Evolutionary conservation across 495 filamentous ascomycete genomes (phyloP), one percentile per base, ranked within the genome.

Genomic region (Talaromyces borbonicus): DNA sequence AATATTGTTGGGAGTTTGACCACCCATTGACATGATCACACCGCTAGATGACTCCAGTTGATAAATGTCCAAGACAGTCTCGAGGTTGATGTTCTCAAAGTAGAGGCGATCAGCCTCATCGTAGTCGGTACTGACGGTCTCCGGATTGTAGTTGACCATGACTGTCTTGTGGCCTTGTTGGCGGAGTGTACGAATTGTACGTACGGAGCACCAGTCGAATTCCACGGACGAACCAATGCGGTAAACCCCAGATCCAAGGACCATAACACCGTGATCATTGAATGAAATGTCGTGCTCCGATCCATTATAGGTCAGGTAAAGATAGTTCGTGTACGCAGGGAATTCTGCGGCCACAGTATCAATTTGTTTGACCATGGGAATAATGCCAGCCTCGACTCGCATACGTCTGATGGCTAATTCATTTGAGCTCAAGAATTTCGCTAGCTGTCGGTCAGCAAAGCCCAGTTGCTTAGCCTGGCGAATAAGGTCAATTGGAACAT

Each of bases 191-290:
- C 92, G 83, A 47, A 98, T 90, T 4, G 90, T 87, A 43, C 90
- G 76, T 26, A 98, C 92, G n/a, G 92, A 94, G 61, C 92, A 98
- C 92, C 92, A 98, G 62, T 98, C 92, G 60, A 98, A 98, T 59
- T 98, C 92, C 43, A 98, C 92, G 0, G 90, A 95, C 1, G 90
- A 95, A 37, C 92, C 92, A 54, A 98, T 98, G 52, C 92, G 79
- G 69, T 98, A 98, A 16, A 98, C 92, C 61, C 92, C 92, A 12
- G 92, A 97, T 11, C 92, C 92, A 16, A 98, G 71, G 5, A 98
- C 92, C 90, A 97, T 98, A 35, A 84, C 79, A 58, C 92, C 92
- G 47, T 86, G 79, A 56, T 98, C 92, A 23, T 86, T 69, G 51
- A 97, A 96, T 8, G 56, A 59, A 44, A 97, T 69, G 56, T 98